Percentiles rank a stretch among this genome's conserved stretches.
Evolutionary conservation across 768 basidiomycete species (phyloP).

Genomic region (Hemileccinum impolitum): DNA sequence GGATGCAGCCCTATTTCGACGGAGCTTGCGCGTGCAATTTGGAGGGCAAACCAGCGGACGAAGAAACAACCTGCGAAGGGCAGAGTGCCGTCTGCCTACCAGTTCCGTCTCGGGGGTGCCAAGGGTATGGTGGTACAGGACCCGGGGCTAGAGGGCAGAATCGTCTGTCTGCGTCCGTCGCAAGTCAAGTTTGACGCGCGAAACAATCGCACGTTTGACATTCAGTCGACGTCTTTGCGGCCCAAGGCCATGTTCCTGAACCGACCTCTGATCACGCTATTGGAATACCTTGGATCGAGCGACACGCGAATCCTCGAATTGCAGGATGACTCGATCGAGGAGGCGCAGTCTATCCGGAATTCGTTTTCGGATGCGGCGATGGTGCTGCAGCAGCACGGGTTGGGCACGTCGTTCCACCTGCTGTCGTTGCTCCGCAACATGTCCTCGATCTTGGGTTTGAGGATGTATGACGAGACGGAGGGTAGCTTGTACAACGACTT

Average conservation of each 20-base stretch:
- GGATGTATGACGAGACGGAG: conserved; percentile 11
- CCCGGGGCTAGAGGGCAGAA: conserved; percentile 32
- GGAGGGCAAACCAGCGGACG: conserved; percentile 32
- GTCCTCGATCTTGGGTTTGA: conserved; percentile 30
- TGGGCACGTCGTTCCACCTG: conserved; percentile 45
- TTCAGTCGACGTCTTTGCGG: conserved; percentile 42
- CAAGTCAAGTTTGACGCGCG: conserved; percentile 47
- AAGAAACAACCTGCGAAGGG: conserved; percentile 21
- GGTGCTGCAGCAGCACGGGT: conserved; percentile 41
- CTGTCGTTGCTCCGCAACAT: conserved; percentile 42
- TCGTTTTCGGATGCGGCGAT: conserved; percentile 37
- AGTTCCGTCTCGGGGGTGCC: conserved; percentile 45
- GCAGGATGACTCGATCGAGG: conserved; percentile 37
- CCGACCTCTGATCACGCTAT: conserved; percentile 45
- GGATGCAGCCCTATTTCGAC: conserved; percentile 48
- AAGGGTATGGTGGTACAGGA: conserved; percentile 50
- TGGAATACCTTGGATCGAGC: conserved; percentile 44
- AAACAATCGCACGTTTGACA: conserved; percentile 40
- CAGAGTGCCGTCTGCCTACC: conserved; percentile 38
- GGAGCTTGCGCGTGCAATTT: conserved; percentile 34
- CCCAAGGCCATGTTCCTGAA: conserved; percentile 46
- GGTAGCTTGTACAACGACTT: conserved; percentile 32
- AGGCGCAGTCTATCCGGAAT: conserved; percentile 32
- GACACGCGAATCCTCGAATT: conserved; percentile 32
- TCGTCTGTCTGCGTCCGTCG: conserved; percentile 40